Percentiles rank a stretch among this genome's conserved stretches.
These are phyloP conservation scores for Letharia columbiana DNA, from an alignment of 495 filamentous ascomycete species.

Conservation along the genomic window DNA sequence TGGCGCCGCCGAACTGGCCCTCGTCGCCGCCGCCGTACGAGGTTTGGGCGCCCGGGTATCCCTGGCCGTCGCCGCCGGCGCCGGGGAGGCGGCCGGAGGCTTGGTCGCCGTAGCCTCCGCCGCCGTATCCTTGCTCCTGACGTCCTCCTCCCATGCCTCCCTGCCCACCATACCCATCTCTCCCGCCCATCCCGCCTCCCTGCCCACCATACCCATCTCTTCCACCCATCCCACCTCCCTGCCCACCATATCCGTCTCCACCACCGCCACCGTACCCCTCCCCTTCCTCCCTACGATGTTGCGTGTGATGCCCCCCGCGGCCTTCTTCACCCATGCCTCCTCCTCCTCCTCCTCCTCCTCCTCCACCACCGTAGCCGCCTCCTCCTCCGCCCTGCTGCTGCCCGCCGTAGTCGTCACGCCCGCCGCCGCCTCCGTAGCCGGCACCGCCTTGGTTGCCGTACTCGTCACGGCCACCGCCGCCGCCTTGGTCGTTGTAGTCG, in stretches of 20 bases:
- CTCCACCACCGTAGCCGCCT: background rate
- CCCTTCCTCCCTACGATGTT: background rate
- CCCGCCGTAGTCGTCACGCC: slow-evolving; percentile 17
- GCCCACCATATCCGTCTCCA: background rate
- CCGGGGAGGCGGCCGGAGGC: slow-evolving; percentile 14
- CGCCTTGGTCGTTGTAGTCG: slow-evolving; percentile 20
- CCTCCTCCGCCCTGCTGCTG: background rate
- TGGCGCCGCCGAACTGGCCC: slow-evolving; percentile 41
- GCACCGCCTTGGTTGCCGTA: slow-evolving; percentile 14
- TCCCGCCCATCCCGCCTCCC: background rate
- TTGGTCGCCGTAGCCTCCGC: slow-evolving; percentile 14
- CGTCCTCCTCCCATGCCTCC: background rate
- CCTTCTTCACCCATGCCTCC: background rate
- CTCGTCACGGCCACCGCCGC: slow-evolving; percentile 20
- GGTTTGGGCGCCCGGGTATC: slow-evolving; percentile 5
- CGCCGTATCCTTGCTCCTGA: background rate
- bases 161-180: background rate
- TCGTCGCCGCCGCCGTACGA: slow-evolving; percentile 23
- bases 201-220: background rate
- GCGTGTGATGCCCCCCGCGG: no score
- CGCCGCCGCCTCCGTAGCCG: slow-evolving; percentile 8
- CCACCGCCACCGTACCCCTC: slow-evolving; percentile 12
- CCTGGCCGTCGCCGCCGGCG: slow-evolving; percentile 19
- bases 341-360: background rate
- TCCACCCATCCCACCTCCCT: background rate